Base-by-base conservation (phyloP, 306 rosid genomes). In the Prunus fruticosa region DNA sequence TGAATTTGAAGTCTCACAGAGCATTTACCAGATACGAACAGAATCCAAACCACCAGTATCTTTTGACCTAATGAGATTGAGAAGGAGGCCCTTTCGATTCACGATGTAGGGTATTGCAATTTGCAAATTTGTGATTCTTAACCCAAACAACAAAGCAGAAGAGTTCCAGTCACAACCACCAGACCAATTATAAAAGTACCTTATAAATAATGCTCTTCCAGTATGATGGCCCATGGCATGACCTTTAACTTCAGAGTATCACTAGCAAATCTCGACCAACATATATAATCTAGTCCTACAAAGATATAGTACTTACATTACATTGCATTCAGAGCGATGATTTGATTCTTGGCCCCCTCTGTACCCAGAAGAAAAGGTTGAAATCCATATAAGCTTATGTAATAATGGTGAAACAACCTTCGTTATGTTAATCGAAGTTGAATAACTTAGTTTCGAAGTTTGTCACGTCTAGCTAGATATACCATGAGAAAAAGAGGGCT, bases 41-140 rank as follows among this genome's bases (percentile, higher is more conserved):
- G 71, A 65, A 65, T 76, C 50, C 47, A 34, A 82, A 27, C 79
- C 15, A 8, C 75, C 72, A 19, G 2, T 16, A 50, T 60, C 65
- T 65, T 73, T 81, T 65, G 78, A 58, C 19, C 61, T 77, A 62
- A 72, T 25, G 75, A 69, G 74, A 32, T 22, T 11, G 80, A 75
- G 72, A 28, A 34, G 67, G 67, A 63, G 32, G 71, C 45, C 74
- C 64, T 66, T 79, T 30, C 30, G 20, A 32, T 63, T 27, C 67
- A 23, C 19, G 68, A 49, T 18, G 64, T 43, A 50, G 57, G 65
- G 34, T 56, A n/a, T 10, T 10, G 28, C 23, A 20, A 56, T 9
- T 56, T 14, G 9, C 43, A 7, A 38, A 6, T 25, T 16, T 46
- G n/a, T 64, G 51, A 66, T 41, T 64, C 50, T 23, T 34, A 47